Conservation (phyloP, 2,329 filamentous ascomycete genomes). For the Aplosporella prunicola region DNA sequence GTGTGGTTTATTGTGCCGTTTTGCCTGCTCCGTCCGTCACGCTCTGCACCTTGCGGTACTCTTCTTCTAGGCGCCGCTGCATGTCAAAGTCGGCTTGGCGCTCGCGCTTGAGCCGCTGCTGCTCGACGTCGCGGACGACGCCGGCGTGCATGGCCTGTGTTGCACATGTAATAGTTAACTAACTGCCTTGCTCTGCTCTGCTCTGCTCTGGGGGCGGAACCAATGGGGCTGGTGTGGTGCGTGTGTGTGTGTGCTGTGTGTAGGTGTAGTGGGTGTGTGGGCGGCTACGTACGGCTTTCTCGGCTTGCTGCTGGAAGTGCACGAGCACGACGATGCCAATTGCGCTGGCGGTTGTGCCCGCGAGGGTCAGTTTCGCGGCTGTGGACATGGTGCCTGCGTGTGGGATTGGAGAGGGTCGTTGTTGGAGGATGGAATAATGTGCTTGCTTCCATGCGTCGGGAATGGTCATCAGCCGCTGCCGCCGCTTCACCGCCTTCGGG, state of each 20-base stretch:
- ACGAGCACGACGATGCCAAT: slow-evolving; percentile 72
- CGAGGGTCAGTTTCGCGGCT: slow-evolving; percentile 77
- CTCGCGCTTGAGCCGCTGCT: slow-evolving; percentile 81
- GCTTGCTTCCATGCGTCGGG: too few relatives aligned
- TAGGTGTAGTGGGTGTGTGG: slow-evolving; percentile 15
- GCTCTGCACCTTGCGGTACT: slow-evolving; percentile 82
- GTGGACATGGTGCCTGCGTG: slow-evolving; percentile 61
- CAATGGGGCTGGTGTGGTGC: slow-evolving; percentile 3
- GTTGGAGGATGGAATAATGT: not conserved
- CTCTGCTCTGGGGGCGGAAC: too few relatives aligned
- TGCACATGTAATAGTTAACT: not conserved
- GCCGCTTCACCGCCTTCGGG: not conserved
- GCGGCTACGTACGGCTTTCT: slow-evolving; percentile 59
- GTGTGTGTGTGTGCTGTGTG: not conserved
- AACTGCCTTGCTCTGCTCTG: too few relatives aligned
- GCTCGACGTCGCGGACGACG: slow-evolving; percentile 89
- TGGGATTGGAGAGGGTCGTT: not conserved
- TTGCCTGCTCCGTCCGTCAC: slow-evolving; percentile 51
- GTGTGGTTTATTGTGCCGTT: too few relatives aligned
- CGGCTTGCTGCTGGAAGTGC: slow-evolving; percentile 77
- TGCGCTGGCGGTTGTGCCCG: slow-evolving; percentile 66
- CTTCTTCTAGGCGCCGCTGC: slow-evolving; percentile 73
- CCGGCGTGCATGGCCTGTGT: slow-evolving; percentile 86
- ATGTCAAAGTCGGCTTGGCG: slow-evolving; percentile 91
- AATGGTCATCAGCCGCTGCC: not conserved